Evolutionary conservation across 1,284 basidiomycete genomes (phyloP).

Genomic region (Austroboletus novae-zelandiae): DNA sequence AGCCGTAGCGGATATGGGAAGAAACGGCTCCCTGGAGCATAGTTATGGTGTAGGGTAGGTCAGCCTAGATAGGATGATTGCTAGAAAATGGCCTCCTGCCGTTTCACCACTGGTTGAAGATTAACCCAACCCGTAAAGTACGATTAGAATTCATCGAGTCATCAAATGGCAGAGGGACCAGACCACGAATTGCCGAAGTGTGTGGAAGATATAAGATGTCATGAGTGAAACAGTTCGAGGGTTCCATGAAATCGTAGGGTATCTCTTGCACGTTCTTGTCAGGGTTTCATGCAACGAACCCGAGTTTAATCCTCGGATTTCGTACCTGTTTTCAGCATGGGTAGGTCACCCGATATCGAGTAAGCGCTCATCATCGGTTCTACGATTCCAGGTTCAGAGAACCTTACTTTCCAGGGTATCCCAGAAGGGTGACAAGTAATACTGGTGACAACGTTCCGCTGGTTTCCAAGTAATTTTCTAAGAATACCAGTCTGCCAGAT

Average conservation of each 20-base stretch:
- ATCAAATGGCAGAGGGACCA: slow-evolving; percentile 5
- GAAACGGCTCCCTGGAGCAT: background rate
- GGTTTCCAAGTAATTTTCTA: slow-evolving; percentile 1
- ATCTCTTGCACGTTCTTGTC: background rate
- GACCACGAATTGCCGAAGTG: background rate
- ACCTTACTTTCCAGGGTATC: background rate
- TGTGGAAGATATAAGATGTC: slow-evolving; percentile 2
- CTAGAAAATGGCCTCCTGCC: background rate
- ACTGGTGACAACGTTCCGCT: background rate
- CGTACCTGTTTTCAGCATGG: slow-evolving; percentile 6
- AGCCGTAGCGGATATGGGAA: background rate
- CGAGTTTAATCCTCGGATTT: slow-evolving; percentile 17
- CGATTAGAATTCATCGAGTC: background rate
- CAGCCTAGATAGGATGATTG: slow-evolving; percentile 1
- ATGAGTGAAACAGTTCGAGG: background rate
- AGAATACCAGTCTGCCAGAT: background rate
- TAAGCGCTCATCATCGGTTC: background rate
- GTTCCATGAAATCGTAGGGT: slow-evolving; percentile 7
- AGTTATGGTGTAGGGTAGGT: background rate
- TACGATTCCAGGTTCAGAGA: slow-evolving; percentile 2
- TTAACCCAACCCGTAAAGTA: background rate
- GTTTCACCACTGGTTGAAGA: background rate
- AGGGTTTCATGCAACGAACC: slow-evolving; percentile 15
- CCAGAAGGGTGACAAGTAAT: slow-evolving; percentile 9
- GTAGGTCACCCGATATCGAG: slow-evolving; percentile 9